A percentile compares a stretch with the other conserved stretches of the same genome.
Evolutionary conservation across 225 moss, liverwort and hornwort genomes (phyloP).

Genomic region (Physcomitrium patens): DNA sequence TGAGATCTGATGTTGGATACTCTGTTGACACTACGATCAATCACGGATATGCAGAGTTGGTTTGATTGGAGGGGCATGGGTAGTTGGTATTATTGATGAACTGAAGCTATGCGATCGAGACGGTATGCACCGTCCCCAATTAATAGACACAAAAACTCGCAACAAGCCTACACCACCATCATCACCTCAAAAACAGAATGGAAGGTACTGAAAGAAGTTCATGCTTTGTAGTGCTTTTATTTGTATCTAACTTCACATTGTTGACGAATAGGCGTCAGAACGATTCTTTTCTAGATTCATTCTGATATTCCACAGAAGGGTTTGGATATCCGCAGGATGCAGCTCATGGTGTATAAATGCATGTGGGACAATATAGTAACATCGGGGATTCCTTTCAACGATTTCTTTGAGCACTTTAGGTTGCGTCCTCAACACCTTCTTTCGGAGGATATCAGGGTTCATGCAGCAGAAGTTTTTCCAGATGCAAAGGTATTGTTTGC

Average conservation of each 20-base stretch:
- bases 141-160: constrained; percentile 95
- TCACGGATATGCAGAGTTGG: constrained; percentile 64
- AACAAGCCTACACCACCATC: constrained; percentile 78
- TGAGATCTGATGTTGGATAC: neutral
- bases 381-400: constrained; percentile 63
- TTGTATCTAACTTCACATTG: neutral
- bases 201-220: constrained; percentile 51
- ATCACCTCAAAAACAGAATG: constrained; percentile 93
- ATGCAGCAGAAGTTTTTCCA: constrained; percentile 67
- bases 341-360: constrained; percentile 93
- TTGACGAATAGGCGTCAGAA: neutral
- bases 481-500: constrained; percentile 50
- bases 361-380: constrained; percentile 85
- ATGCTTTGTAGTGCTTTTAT: neutral
- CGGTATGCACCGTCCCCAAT: constrained; percentile 72
- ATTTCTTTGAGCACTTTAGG: constrained; percentile 79
- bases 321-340: constrained; percentile 64
- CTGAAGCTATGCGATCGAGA: constrained; percentile 77
- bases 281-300: neutral
- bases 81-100: constrained; percentile 96
- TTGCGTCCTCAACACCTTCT: constrained; percentile 71
- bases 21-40: constrained; percentile 19
- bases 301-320: constrained; percentile 9
- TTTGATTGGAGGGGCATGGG: constrained; percentile 78
- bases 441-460: constrained; percentile 70